phyloP scores from a whole-genome alignment of 2,329 filamentous ascomycete species.

The Cladosporium velox region DNA sequence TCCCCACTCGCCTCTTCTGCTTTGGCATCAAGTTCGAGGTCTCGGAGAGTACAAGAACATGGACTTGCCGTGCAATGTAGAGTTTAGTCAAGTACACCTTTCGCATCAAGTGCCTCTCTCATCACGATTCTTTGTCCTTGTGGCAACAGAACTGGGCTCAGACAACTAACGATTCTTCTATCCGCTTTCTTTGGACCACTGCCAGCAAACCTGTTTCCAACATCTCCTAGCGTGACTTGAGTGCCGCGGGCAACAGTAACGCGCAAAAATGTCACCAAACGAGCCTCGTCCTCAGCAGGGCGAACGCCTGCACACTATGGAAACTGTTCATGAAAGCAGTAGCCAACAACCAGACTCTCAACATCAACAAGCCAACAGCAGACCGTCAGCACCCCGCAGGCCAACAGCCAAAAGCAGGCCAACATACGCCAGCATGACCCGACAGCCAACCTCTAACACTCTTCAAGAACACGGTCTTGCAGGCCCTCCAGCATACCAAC shows the following conservation, averaged over 20 bases:
- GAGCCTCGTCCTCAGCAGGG: not conserved
- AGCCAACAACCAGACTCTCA: not conserved
- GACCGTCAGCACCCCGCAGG: not conserved
- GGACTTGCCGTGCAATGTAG: not conserved
- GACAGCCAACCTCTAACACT: slow-evolving; percentile 1
- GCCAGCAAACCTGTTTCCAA: not conserved
- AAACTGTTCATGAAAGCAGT: slow-evolving; percentile 1
- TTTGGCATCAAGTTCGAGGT: not conserved
- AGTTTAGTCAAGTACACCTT: not conserved
- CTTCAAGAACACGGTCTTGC: slow-evolving; percentile 7
- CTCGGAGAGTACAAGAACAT: slow-evolving; percentile 1
- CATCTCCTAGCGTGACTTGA: not conserved
- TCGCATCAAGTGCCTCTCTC: not conserved
- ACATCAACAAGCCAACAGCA: not conserved
- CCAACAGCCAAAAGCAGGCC: not conserved
- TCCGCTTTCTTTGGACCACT: not conserved
- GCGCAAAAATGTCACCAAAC: not conserved
- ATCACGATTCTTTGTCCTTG: not conserved
- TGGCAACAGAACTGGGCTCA: not conserved
- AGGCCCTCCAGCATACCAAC: slow-evolving; percentile 2
- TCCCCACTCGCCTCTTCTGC: slow-evolving; percentile 8
- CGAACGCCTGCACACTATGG: slow-evolving; percentile 11
- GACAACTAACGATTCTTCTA: not conserved
- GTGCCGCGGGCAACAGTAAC: not conserved
- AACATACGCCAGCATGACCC: not conserved